Base-by-base conservation (phyloP, 2,329 filamentous ascomycete genomes). In the Fusarium sp. region DNA sequence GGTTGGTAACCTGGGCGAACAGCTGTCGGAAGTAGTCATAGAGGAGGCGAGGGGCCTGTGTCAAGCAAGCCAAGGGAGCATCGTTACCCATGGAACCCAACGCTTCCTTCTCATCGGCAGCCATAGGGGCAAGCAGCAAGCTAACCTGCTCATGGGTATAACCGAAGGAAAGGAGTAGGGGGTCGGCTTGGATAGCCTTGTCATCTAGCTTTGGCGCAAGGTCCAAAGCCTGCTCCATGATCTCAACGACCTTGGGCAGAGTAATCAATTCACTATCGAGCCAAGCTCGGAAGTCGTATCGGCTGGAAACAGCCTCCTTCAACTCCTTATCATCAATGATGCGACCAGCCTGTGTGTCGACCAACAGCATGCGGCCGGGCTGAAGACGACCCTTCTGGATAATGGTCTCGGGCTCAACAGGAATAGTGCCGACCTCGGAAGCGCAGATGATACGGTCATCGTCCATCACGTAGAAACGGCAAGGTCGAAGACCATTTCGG, bases 71-170 rank as follows among this genome's bases (percentile, higher is more conserved):
- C 69, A 98, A 85, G 43, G 95, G 95, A 44, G 93, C 93, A 84
- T 98, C 95, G 78, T 98, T 98, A 75, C 95, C 95, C 95, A 98
- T 98, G 63, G 95, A 98, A 40, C 95, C 95, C 55, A 98, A 87
- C 43, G 95, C 95, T 81, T 98, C 95, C 83, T 98, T 98, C 64
- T 97, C 97, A 76, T 98, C 95, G 24, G 94, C 94, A 61, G 94
- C 95, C 95, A 98, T 98, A 11, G 95, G 95, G 18, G 92, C 95
- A 53, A 98, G 89, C 38, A 98, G 86, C 78, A 98, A 83, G 80
- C 92, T 95, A 79, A 98, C 92, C 81, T 98, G 95, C 84, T 98
- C 95, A 67, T 97, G 91, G 8, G 95, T 97, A 81, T 98, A 98
- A 20, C 95, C 95, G 74, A 96, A 98, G 9, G 95, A 92, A 74